Percentiles rank a stretch among this genome's conserved stretches.
Evolutionary conservation across 495 filamentous ascomycete genomes (phyloP).

Genomic region (Hypoxylon cercidicola): DNA sequence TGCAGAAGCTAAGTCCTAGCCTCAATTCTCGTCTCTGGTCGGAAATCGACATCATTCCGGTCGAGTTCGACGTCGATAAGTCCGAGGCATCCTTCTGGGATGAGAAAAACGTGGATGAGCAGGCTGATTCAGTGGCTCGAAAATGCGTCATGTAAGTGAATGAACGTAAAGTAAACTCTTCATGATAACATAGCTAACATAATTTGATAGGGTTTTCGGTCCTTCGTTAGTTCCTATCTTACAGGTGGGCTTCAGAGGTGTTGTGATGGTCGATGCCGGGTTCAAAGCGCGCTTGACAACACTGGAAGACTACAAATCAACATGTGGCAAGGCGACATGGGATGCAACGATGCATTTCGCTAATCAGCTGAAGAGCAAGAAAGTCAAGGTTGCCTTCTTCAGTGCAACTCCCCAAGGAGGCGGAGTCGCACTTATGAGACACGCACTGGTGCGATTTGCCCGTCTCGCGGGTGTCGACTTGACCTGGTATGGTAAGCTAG

Average conservation of each 20-base stretch:
- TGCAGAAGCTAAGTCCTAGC: slow-evolving; percentile 63
- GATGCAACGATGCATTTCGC: slow-evolving; percentile 74
- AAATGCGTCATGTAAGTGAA: slow-evolving; percentile 65
- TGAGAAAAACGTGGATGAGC: slow-evolving; percentile 75
- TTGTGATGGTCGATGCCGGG: slow-evolving; percentile 79
- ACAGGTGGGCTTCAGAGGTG: slow-evolving; percentile 76
- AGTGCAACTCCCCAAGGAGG: slow-evolving; percentile 87
- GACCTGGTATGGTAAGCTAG: slow-evolving; percentile 72
- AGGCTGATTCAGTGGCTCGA: slow-evolving; percentile 85
- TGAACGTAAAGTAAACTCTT: not conserved
- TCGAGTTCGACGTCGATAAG: slow-evolving; percentile 64
- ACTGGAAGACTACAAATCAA: slow-evolving; percentile 71
- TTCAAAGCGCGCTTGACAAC: slow-evolving; percentile 69
- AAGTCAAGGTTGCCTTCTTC: slow-evolving; percentile 84
- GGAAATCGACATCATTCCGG: slow-evolving; percentile 79
- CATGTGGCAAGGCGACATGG: slow-evolving; percentile 73
- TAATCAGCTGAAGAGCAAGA: slow-evolving; percentile 69
- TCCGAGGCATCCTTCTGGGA: slow-evolving; percentile 62
- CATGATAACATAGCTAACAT: slow-evolving; percentile 9
- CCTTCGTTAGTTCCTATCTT: slow-evolving; percentile 77
- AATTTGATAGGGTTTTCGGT: slow-evolving; percentile 71
- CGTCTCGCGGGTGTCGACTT: slow-evolving; percentile 73
- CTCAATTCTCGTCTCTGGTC: slow-evolving; percentile 81
- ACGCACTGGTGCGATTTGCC: slow-evolving; percentile 82
- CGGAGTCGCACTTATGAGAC: slow-evolving; percentile 89